These are phyloP conservation scores for Coemansia erecta DNA, from an alignment of 192 early-diverging fungal species.

Conservation along the genomic window DNA sequence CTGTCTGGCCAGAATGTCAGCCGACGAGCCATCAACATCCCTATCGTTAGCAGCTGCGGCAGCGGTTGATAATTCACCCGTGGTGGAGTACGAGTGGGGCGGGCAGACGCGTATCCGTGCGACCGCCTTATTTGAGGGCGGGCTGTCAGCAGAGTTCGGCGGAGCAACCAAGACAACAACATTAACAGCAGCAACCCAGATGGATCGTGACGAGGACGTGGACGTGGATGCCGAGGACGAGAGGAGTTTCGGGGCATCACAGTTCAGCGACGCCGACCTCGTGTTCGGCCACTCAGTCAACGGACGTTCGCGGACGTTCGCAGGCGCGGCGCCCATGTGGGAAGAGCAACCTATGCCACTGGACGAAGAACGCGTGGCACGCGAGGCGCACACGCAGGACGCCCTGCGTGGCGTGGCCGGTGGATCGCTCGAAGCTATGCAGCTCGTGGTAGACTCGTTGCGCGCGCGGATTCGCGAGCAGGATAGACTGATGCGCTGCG, in stretches of 20 bases:
- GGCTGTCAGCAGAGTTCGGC: constrained; percentile 22
- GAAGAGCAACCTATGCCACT: constrained; percentile 12
- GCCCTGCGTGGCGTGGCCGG: neutral
- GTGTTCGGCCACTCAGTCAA: constrained; percentile 21
- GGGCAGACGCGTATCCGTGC: constrained; percentile 77
- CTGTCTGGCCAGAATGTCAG: constrained; percentile 55
- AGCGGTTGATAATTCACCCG: constrained; percentile 16
- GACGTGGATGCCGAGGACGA: constrained; percentile 82
- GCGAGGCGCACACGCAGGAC: constrained; percentile 5
- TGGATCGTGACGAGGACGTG: constrained; percentile 74
- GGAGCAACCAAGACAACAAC: no score
- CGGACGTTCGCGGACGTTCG: no score
- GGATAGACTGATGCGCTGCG: constrained; percentile 49
- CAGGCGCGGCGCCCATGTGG: neutral
- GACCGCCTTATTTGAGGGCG: constrained; percentile 79
- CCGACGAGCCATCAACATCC: neutral
- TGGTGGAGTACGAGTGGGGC: constrained; percentile 81
- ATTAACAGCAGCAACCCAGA: no score
- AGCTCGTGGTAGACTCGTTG: constrained; percentile 78
- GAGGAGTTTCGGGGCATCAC: constrained; percentile 66
- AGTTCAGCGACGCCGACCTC: constrained; percentile 75
- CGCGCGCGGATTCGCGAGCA: constrained; percentile 68
- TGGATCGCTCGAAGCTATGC: constrained; percentile 13
- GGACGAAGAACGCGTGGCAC: constrained; percentile 3
- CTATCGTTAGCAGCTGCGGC: no score